These are phyloP conservation scores for Lithospermum erythrorhizon DNA, from an alignment of 257 asterid species.

Conservation along the genomic window DNA sequence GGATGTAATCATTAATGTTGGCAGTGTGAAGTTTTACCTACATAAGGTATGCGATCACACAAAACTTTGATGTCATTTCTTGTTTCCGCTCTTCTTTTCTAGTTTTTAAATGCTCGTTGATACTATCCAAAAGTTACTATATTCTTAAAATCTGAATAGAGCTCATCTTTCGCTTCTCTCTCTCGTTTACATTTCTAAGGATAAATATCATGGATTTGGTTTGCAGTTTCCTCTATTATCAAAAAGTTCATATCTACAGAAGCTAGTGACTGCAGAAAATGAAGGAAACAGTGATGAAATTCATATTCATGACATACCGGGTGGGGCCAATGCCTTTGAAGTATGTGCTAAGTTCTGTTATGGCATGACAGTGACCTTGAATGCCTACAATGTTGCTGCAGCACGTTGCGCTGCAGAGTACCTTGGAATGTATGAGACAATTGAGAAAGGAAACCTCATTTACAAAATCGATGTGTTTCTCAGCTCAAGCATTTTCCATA, in stretches of 20 bases:
- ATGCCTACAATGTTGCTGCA: constrained; percentile 66
- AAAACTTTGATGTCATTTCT: not conserved
- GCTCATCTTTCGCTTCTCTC: not conserved
- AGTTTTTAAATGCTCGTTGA: not conserved
- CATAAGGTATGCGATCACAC: constrained; percentile 61
- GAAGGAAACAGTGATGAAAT: constrained; percentile 57
- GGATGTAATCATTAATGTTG: constrained; percentile 53
- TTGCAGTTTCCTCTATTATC: constrained; percentile 92
- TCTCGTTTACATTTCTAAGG: not conserved
- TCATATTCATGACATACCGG: constrained; percentile 68
- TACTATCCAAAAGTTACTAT: not conserved
- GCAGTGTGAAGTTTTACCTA: constrained; percentile 65
- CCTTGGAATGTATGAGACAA: constrained; percentile 69
- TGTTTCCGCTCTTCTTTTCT: not conserved
- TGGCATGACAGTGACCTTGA: constrained; percentile 75
- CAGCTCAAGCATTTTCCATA: constrained; percentile 61
- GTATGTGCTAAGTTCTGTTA: constrained; percentile 90
- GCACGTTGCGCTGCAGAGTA: constrained; percentile 92
- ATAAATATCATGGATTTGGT: constrained; percentile 15
- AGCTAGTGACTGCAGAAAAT: constrained; percentile 43
- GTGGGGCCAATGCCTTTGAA: constrained; percentile 74
- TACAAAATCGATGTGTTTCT: constrained; percentile 89
- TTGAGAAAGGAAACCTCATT: constrained; percentile 79
- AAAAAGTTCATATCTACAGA: constrained; percentile 63
- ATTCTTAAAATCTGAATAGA: not conserved